A percentile compares a stretch with the other conserved stretches of the same genome.
Evolutionary conservation across 2,329 filamentous ascomycete genomes (phyloP).

Genomic region (Taxawa tesnikishii): DNA sequence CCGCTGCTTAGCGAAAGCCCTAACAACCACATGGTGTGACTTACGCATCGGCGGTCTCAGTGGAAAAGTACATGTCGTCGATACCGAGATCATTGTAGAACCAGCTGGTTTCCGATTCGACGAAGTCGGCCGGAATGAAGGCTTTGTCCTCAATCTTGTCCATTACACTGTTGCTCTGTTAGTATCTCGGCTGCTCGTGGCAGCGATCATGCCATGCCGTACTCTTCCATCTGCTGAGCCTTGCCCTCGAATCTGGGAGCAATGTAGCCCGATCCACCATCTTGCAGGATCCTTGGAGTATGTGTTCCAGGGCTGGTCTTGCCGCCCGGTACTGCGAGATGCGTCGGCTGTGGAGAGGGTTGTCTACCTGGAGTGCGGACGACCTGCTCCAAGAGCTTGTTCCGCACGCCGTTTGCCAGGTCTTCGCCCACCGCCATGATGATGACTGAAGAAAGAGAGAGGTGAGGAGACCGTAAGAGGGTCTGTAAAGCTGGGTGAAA

Average conservation of each 20-base stretch:
- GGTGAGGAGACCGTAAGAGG: too few species aligned
- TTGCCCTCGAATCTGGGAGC: constrained; percentile 92
- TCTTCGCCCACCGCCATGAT: too few species aligned
- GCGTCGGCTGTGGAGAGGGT: constrained; percentile 79
- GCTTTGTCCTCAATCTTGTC: constrained; percentile 63
- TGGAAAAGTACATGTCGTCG: constrained; percentile 96
- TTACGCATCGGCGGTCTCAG: constrained; percentile 64
- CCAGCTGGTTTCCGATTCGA: constrained; percentile 82
- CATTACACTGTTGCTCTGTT: constrained; percentile 51
- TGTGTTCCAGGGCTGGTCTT: constrained; percentile 38
- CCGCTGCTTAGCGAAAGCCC: constrained; percentile 10
- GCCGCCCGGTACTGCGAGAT: constrained; percentile 58
- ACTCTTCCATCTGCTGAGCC: constrained; percentile 77
- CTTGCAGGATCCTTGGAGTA: constrained; percentile 65
- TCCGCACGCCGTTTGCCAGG: constrained; percentile 26
- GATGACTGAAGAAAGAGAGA: too few species aligned
- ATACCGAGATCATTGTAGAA: constrained; percentile 98
- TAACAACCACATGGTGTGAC: constrained; percentile 5
- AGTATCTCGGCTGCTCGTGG: constrained; percentile 7
- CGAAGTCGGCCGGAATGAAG: constrained; percentile 74
- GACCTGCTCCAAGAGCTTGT: constrained; percentile 47
- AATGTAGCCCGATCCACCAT: constrained; percentile 86
- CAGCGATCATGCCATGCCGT: constrained; percentile 18
- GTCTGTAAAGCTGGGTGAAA: too few species aligned
- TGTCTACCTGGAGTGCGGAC: constrained; percentile 45